Base-by-base conservation (phyloP, 495 filamentous ascomycete species). In the Podospora australis region DNA sequence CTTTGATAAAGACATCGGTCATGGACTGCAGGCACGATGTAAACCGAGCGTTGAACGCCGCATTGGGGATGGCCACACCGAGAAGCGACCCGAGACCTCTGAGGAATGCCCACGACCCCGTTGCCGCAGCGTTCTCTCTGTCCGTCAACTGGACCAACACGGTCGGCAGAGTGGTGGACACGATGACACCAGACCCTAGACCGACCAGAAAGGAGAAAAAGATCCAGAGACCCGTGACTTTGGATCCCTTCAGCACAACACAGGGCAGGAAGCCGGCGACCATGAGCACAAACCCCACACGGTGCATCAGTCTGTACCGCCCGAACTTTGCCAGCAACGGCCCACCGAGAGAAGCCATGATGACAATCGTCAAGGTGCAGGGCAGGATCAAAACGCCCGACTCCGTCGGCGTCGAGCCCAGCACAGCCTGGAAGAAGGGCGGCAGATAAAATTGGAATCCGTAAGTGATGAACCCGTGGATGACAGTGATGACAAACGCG, bases 21-120 rank as follows among this genome's bases (percentile, higher is more conserved):
- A 60, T 41, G 7, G 24, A 17, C 6, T 17, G 10, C 6, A 54
- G 20, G 9, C 41, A 16, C 13, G 24, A 14, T 6, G 50, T 19
- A 17, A 70, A 66, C 13, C 51, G 58, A 39, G 58, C 64, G 60
- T 79, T 79, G 66, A 80, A 80, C 0, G 74, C 65, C 0, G 68
- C 62, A 4, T 66, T 61, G 1, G 77, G 72, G 17, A 79, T 57
- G 3, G 72, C 56, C 1, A 74, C 62, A 0, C 73, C 76, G 67
- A 74, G 73, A 6, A 78, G 62, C 11, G 52, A 53, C 0, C 77
- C 78, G 14, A 77, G 69, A 6, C 53, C 65, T 1, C 76, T 60
- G 1, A 78, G 40, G 41, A 79, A 79, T 0, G 65, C 57, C 57
- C 60, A 80, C 0, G 66, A 68, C 0, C 50, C 69, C 0, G 72